These are phyloP conservation scores for barley (Hordeum vulgare) DNA, from an alignment of 176 grass and related monocot genomes.

Conservation along the genomic window MorexV3_pseudomolecules_assembly NC_058519.1:359972625-359973124, in stretches of 20 bases:
- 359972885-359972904: constrained; percentile 30
- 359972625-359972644: constrained; percentile 52
- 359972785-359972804: constrained; percentile 68
- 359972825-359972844: constrained; percentile 87
- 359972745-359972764: constrained; percentile 82
- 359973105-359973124: background rate
- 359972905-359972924: background rate
- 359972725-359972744: constrained; percentile 78
- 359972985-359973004: background rate
- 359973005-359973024: background rate
- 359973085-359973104: background rate
- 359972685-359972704: constrained; percentile 85
- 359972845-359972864: constrained; percentile 38
- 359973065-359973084: background rate
- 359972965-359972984: background rate
- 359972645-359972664: constrained; percentile 52
- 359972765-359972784: constrained; percentile 80
- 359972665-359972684: constrained; percentile 54
- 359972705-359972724: constrained; percentile 73
- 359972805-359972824: constrained; percentile 80
- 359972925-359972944: background rate
- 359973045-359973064: background rate
- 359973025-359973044: background rate
- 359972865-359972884: background rate
- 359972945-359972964: background rate